Base-by-base conservation (phyloP, 2,329 filamentous ascomycete genomes). In the Pseudodiploospora longispora region DNA sequence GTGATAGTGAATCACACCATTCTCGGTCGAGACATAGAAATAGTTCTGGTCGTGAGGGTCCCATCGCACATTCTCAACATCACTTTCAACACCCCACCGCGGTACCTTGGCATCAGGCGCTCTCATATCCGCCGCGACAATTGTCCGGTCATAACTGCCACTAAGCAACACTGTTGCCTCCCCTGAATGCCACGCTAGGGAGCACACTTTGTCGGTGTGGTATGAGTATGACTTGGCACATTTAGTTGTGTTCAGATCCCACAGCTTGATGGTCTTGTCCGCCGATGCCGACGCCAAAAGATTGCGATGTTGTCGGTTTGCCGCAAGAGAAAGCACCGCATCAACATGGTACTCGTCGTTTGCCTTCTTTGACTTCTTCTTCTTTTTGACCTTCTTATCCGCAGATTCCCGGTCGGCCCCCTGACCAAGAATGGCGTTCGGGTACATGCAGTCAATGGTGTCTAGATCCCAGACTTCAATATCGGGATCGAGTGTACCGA, bases 401-500 rank as follows among this genome's bases (percentile, higher is more conserved):
- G 74, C 74, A 10, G 70, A 69, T 38, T 74, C 71, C 2, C 66
- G 58, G 38, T 71, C 74, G 33, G 71, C 72, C 44, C 78, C 81
- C 59, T 91, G 85, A 7, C 93, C 93, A 5, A 98, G 80, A 51
- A 98, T 94, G 7, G 91, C 90, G 61, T 95, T 95, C 27, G 93
- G 93, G 60, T 96, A 98, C 86, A 98, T 95, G 79, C 85, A 87
- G 69, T 98, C 93, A 42, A 98, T 82, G 6, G 89, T 85, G 62
- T 98, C 93, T 42, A 98, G 74, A 61, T 98, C 90, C 93, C 93
- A 98, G 43, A 98, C 82, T 70, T 98, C 93, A 55, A 98, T 98
- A 59, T 98, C 93, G 2, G 93, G 91, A 60, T 97, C 91, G 81
- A 97, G 95, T 4, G 93, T 97, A 46, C 90, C 93, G 33, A 98